Percentiles rank a stretch among this genome's conserved stretches.
Evolutionary conservation across 2,329 filamentous ascomycete genomes (phyloP).

Genomic region (Rutstroemia sp.): DNA sequence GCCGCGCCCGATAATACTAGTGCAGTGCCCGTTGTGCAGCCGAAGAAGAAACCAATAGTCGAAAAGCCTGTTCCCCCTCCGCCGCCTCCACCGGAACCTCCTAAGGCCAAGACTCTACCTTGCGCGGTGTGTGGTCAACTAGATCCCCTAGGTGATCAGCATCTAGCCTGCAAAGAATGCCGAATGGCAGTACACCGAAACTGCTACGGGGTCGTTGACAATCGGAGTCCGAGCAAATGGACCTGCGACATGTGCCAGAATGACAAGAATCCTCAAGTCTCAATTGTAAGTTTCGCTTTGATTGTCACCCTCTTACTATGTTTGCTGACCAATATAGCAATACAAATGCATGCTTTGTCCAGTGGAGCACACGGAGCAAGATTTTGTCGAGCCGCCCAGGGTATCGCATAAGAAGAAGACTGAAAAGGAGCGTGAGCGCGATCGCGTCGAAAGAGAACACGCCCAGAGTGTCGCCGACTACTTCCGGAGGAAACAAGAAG

Average conservation of each 20-base stretch:
- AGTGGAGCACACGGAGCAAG: constrained; percentile 70
- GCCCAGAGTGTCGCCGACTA: constrained; percentile 72
- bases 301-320: constrained; percentile 19
- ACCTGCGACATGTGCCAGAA: constrained; percentile 93
- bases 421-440: constrained; percentile 84
- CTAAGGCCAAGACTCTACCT: constrained; percentile 67
- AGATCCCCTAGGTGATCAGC: constrained; percentile 63
- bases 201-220: constrained; percentile 78
- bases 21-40: constrained; percentile 20
- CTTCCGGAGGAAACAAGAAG: constrained; percentile 75
- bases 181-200: constrained; percentile 83
- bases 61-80: constrained; percentile 58
- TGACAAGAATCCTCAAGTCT: constrained; percentile 84
- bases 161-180: constrained; percentile 78
- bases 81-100: constrained; percentile 44
- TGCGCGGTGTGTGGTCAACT: constrained; percentile 78
- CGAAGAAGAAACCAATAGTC: constrained; percentile 39
- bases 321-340: constrained; percentile 41
- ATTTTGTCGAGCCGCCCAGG: constrained; percentile 78
- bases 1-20: constrained; percentile 37
- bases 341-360: constrained; percentile 94
- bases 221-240: constrained; percentile 70
- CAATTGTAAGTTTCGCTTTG: constrained; percentile 57
- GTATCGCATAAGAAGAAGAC: constrained; percentile 79
- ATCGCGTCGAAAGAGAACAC: constrained; percentile 77